Evolutionary conservation across 192 early-diverging fungal genomes (phyloP).

Genomic region (Phlyctochytrium arcticum): DNA sequence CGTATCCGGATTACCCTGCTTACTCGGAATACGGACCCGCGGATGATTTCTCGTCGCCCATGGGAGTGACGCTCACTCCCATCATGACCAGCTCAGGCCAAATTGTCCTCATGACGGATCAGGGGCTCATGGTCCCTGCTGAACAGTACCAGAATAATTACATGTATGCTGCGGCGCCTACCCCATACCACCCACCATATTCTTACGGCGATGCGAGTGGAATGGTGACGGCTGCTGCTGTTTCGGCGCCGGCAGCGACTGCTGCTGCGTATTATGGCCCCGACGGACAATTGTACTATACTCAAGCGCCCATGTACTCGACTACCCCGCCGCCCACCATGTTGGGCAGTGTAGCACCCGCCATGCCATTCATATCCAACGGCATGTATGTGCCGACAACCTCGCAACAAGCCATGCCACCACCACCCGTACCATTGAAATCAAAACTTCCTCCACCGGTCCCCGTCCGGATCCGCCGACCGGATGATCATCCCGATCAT

Average conservation of each 20-base stretch:
- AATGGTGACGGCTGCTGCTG: too few relatives aligned
- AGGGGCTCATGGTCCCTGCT: conserved; percentile 8
- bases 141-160: background rate
- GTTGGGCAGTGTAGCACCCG: background rate
- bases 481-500: background rate
- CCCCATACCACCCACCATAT: too few relatives aligned
- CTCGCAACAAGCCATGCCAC: background rate
- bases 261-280: background rate
- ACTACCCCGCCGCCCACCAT: background rate
- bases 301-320: too few relatives aligned
- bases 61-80: background rate
- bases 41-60: too few relatives aligned
- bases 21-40: too few relatives aligned
- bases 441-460: background rate
- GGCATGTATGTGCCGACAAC: conserved; percentile 5
- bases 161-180: background rate
- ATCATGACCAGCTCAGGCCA: conserved; percentile 12
- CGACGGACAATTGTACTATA: background rate
- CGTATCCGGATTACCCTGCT: too few relatives aligned
- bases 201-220: too few relatives aligned
- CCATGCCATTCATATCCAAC: background rate
- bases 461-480: background rate
- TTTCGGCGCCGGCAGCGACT: background rate
- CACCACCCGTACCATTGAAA: background rate
- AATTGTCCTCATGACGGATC: conserved; percentile 6